Evolutionary conservation across 345 rosid genomes (phyloP).

Genomic region (Stellera chamaejasme): DNA sequence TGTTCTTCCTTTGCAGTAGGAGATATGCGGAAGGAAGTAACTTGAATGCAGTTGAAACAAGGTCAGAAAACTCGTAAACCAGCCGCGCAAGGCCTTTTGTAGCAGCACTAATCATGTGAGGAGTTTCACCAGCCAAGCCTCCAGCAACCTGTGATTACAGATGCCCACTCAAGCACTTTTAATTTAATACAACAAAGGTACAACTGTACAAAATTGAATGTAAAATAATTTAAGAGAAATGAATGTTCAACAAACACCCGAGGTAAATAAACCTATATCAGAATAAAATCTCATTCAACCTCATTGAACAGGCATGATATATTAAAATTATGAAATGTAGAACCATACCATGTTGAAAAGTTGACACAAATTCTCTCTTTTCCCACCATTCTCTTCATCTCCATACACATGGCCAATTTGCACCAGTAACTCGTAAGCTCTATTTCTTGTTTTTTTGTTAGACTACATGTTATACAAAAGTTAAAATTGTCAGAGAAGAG

Average conservation of each 20-base stretch:
- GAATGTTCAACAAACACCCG: no score
- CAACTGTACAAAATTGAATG: no score
- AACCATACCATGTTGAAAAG: slow-evolving; percentile 69
- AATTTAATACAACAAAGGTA: no score
- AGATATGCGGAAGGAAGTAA: slow-evolving; percentile 83
- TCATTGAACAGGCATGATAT: no score
- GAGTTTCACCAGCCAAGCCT: slow-evolving; percentile 88
- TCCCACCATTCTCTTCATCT: slow-evolving; percentile 83
- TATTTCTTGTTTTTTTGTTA: slow-evolving; percentile 85
- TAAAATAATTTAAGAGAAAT: no score
- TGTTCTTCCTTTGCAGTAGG: slow-evolving; percentile 79
- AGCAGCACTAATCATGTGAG: slow-evolving; percentile 97
- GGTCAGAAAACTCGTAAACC: slow-evolving; percentile 91
- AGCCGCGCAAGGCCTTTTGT: slow-evolving; percentile 90
- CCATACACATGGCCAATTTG: slow-evolving; percentile 94
- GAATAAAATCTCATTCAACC: no score
- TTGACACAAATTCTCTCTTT: slow-evolving; percentile 56
- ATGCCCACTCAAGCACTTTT: not conserved
- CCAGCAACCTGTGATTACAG: slow-evolving; percentile 66
- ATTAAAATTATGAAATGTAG: no score
- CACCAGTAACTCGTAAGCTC: slow-evolving; percentile 89
- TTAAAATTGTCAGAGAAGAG: not conserved
- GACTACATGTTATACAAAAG: slow-evolving; percentile 36
- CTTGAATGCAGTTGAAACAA: slow-evolving; percentile 65
- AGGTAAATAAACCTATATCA: no score